Evolutionary conservation across 176 grass and related monocot genomes (phyloP).

Genomic region (Zea mays): DNA sequence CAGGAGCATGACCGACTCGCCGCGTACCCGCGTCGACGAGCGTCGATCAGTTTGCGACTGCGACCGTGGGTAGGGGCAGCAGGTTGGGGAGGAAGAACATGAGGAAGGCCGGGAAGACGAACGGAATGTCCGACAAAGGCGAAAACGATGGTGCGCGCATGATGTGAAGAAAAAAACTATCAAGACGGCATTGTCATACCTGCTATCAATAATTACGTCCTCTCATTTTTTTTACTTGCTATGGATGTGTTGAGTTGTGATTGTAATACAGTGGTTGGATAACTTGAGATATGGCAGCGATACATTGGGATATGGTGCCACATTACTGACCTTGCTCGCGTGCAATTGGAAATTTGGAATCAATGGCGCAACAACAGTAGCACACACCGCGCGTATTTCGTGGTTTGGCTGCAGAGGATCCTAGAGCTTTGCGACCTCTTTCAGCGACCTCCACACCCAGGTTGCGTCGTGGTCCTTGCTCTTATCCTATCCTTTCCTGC

Average conservation of each 20-base stretch:
- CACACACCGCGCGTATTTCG: neutral
- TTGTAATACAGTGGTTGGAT: neutral
- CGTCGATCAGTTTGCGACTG: too few relatives aligned
- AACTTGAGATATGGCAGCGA: neutral
- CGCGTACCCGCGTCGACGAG: too few relatives aligned
- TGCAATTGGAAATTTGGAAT: neutral
- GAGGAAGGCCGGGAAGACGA: too few relatives aligned
- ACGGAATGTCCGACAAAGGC: too few relatives aligned
- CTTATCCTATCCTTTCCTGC: conserved; percentile 49
- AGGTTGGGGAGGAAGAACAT: too few relatives aligned
- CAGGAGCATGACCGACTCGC: too few relatives aligned
- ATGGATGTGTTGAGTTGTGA: neutral
- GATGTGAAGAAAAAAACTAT: too few relatives aligned
- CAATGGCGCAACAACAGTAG: neutral
- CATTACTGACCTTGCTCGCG: too few relatives aligned
- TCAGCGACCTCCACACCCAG: conserved; percentile 32
- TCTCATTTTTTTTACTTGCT: too few relatives aligned
- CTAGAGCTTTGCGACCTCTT: neutral
- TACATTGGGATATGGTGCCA: neutral
- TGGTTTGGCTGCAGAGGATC: conserved; percentile 27
- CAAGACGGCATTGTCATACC: neutral
- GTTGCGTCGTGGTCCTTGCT: conserved; percentile 26
- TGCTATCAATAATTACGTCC: neutral
- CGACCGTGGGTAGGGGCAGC: too few relatives aligned
- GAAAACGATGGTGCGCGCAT: too few relatives aligned